phyloP scores from a whole-genome alignment of 805 yeast genomes.

The Maudiozyma saulgeensis region DNA sequence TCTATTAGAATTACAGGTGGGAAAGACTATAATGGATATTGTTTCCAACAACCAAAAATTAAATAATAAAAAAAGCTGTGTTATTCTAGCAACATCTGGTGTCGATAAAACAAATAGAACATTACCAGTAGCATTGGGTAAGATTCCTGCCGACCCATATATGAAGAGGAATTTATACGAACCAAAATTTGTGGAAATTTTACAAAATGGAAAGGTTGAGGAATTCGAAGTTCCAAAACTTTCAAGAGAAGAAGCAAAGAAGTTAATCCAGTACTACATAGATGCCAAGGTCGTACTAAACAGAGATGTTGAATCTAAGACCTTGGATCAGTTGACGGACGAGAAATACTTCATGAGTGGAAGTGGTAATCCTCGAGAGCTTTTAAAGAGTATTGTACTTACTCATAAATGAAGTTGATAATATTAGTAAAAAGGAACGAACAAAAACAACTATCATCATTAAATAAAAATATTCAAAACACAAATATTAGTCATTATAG shows the following conservation, averaged over 20 bases:
- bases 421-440: background rate
- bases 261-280: conserved; percentile 34
- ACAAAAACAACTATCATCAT: background rate
- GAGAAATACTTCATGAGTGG: conserved; percentile 50
- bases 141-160: conserved; percentile 47
- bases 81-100: conserved; percentile 55
- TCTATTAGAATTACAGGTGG: conserved; percentile 54
- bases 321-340: conserved; percentile 32
- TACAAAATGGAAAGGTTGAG: conserved; percentile 32
- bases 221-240: conserved; percentile 37
- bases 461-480: background rate
- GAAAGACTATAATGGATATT: conserved; percentile 44
- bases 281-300: conserved; percentile 34
- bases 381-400: conserved; percentile 31
- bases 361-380: conserved; percentile 53
- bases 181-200: conserved; percentile 39
- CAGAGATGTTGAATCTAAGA: conserved; percentile 26
- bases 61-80: conserved; percentile 43
- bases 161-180: conserved; percentile 42
- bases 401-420: conserved; percentile 7
- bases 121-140: conserved; percentile 49
- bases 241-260: conserved; percentile 35
- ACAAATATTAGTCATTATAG: background rate
- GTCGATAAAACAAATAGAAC: conserved; percentile 45
- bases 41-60: conserved; percentile 46